Conservation (phyloP, 2,329 filamentous ascomycete species). For the Cryphonectria naterciae region DNA sequence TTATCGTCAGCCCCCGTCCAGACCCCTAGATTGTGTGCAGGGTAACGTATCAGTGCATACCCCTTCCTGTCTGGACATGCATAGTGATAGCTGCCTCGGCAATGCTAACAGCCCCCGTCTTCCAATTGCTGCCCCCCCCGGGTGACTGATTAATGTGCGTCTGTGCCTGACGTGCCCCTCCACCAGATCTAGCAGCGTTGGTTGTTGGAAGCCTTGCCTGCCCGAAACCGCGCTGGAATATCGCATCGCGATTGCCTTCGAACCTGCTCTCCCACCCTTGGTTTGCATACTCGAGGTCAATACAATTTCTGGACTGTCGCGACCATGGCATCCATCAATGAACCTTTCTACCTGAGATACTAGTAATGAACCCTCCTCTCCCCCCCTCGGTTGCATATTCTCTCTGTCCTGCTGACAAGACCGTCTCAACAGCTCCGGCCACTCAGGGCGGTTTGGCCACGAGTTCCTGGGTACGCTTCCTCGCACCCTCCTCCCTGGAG, state of each 20-base stretch:
- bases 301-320: conserved; percentile 4
- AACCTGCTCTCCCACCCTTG: not conserved
- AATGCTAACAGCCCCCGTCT: not conserved
- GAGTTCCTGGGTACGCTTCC: conserved; percentile 82
- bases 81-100: not conserved
- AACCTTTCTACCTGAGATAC: conserved; percentile 95
- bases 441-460: conserved; percentile 96
- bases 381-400: not conserved
- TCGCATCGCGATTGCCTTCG: not conserved
- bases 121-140: not conserved
- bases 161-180: conserved; percentile 8
- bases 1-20: conserved; percentile 21
- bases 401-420: conserved; percentile 1
- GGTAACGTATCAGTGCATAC: not conserved
- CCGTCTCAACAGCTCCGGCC: conserved; percentile 73
- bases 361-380: conserved; percentile 67
- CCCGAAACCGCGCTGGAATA: not conserved
- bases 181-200: not conserved
- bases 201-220: not conserved
- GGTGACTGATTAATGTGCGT: not conserved
- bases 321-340: conserved; percentile 69
- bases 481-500: conserved; percentile 1
- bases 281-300: not conserved
- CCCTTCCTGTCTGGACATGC: not conserved
- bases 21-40: not conserved